Base-by-base conservation (phyloP, 331 rosid genomes). In the Rosa hybrid region DNA sequence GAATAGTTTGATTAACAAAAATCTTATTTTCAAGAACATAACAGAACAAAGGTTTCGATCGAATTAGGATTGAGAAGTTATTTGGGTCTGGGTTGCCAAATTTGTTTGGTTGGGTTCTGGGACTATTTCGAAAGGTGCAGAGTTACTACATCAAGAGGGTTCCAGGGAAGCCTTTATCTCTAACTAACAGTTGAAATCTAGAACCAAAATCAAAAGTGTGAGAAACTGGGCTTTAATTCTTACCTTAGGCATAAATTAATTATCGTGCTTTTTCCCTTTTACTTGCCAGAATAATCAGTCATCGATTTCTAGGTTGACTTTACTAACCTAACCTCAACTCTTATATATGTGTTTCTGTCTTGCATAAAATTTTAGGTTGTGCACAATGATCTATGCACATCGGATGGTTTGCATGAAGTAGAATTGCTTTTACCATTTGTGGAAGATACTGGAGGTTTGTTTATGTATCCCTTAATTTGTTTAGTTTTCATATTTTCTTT, bases 401-500 rank as follows among this genome's bases (percentile, higher is more conserved):
- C 85, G 0, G 92, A 89, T 71, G 87, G 88, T 81, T 78, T 90
- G 84, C 96, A 86, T 84, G 92, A 89, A 85, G 90, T 93, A 57
- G 96, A 93, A 87, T 82, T 93, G 89, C 94, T 93, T 77, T 77
- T 91, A 68, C 93, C 98, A 71, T 88, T 91, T 81, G 41, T 83
- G 78, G 87, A 84, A 68, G 72, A 83, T 70, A 57, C 83, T 75
- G 93, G 90, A 88, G 91, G 99, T 93, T 75, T 83, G 64, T 34
- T 78, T 68, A 70, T 44, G 41, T 45, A 13, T 12, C 7, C 44
- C 57, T 23, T 10, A 18, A 3, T 71, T 17, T 73, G 8, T 48
- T 69, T 12, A 21, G 0, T 44, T 70, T 42, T 25, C 44, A 8
- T 57, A 34, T 46, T 80, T 72, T 20, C 20, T 71, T 63, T 72